Conservation (phyloP, 192 early-diverging fungal species). For the Radiomyces spectabilis region DNA sequence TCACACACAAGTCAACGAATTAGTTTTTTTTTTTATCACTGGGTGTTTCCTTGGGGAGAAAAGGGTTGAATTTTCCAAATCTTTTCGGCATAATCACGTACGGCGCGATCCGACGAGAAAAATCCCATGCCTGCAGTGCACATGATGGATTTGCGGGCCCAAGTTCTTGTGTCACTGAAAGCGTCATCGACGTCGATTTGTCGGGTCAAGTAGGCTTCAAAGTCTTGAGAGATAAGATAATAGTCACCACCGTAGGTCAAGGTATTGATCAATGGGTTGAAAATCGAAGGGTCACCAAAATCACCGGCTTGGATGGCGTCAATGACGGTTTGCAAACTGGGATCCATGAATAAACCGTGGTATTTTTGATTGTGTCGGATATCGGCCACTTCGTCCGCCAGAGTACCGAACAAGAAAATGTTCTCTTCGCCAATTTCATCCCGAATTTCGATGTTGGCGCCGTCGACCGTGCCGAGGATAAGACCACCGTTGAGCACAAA, state of each 20-base stretch:
- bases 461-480: slow-evolving; percentile 95
- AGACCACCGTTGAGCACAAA: slow-evolving; percentile 98
- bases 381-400: slow-evolving; percentile 89
- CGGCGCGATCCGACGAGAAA: slow-evolving; percentile 83
- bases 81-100: slow-evolving; percentile 85
- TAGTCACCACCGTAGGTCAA: slow-evolving; percentile 82
- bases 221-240: slow-evolving; percentile 83
- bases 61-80: slow-evolving; percentile 76
- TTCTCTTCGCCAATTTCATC: slow-evolving; percentile 96
- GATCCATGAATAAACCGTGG: slow-evolving; percentile 69
- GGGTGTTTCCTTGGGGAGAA: no score
- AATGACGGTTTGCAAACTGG: slow-evolving; percentile 74
- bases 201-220: slow-evolving; percentile 73
- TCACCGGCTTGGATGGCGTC: slow-evolving; percentile 70
- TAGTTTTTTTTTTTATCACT: no score
- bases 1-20: no score
- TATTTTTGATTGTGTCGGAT: slow-evolving; percentile 86
- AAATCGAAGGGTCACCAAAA: slow-evolving; percentile 66
- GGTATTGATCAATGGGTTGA: slow-evolving; percentile 72
- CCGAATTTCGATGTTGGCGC: slow-evolving; percentile 97
- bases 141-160: slow-evolving; percentile 84
- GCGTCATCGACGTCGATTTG: slow-evolving; percentile 74
- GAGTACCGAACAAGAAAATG: slow-evolving; percentile 94
- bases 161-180: slow-evolving; percentile 74
- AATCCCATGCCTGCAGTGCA: slow-evolving; percentile 92